Base-by-base conservation (phyloP, 495 filamentous ascomycete species). In the Podospora tetraspora region DNA sequence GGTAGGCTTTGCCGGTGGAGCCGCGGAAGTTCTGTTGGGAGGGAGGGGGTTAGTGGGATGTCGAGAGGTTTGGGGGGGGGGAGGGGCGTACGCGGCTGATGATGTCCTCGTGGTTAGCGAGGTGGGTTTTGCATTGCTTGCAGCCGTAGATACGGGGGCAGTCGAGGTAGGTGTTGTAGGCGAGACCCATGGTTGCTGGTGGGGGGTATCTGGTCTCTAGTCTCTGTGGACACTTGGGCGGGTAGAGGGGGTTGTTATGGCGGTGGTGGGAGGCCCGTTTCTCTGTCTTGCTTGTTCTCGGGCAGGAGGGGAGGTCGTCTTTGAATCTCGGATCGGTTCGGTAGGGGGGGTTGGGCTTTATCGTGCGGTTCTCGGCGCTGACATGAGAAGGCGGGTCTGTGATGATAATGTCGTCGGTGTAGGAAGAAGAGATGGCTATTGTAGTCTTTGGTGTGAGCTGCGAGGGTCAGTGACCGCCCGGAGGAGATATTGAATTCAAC, bases 1-100 rank as follows among this genome's bases (percentile, higher is more conserved):
- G 91, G 81, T 92, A 99, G 59, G 95, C 95, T 82, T 99, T 99
- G 71, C 95, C 95, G 74, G 98, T 96, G 77, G 97, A 94, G 76
- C 95, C 95, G 68, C 95, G 93, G 86, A 99, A 99, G 79, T 94
- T 97, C 95, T 99, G 67, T 62, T n/a, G 23, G 19, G 52, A 34
- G 23, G 63, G 57, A 37, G 72, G 19, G 63, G 21, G 43, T 61
- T 60, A 25, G 25, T 62, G 13, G 29, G 27, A 25, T 27, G 27
- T 27, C 4, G 24, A 22, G 27, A 19, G 62, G 64, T 30, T 23
- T 29, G 21, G 61, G 24, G 29, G 61, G 56, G 32, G 24, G 37
- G 21, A 21, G 66, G 66, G 87, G 70, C 27, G 27, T 82, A 99
- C 95, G 73, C 94, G 84, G 73, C 92, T 97, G 66, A 98, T 92